Conservation (phyloP, 768 basidiomycete species). For the Kwoniella shandongensis region DNA sequence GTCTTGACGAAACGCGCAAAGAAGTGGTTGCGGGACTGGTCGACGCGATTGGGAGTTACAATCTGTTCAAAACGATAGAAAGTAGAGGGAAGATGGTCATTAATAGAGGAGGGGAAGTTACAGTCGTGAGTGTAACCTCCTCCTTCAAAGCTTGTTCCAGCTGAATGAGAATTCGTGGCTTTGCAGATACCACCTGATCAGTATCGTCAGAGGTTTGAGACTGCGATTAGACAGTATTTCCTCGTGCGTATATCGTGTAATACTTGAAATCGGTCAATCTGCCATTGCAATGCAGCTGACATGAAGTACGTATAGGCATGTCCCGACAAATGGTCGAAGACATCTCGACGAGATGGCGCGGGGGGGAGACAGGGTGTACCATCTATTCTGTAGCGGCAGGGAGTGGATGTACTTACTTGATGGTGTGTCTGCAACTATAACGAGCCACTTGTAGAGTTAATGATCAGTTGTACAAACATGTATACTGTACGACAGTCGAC, state of each 20-base stretch:
- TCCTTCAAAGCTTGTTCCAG: not conserved
- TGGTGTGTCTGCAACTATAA: too few relatives aligned
- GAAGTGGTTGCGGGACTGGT: constrained; percentile 76
- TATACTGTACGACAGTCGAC: too few relatives aligned
- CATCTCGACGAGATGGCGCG: not conserved
- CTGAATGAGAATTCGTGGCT: not conserved
- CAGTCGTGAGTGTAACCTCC: constrained; percentile 56
- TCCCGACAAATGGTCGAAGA: constrained; percentile 20
- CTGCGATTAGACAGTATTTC: constrained; percentile 71
- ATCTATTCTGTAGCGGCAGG: too few relatives aligned
- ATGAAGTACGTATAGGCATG: constrained; percentile 5
- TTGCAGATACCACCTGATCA: constrained; percentile 67
- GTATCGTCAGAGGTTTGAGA: constrained; percentile 74
- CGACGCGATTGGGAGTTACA: constrained; percentile 83
- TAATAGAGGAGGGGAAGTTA: constrained; percentile 66
- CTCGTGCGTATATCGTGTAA: constrained; percentile 51
- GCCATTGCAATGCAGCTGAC: not conserved
- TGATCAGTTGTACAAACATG: too few relatives aligned
- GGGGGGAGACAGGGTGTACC: not conserved
- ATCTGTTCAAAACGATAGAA: constrained; percentile 80
- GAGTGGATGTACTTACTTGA: too few relatives aligned
- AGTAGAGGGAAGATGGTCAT: constrained; percentile 80
- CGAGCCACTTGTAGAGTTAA: too few relatives aligned
- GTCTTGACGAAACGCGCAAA: constrained; percentile 66
- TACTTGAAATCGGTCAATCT: too few relatives aligned